Conservation (phyloP, 106 monocot species). For the Dendrobium officinale region DNA sequence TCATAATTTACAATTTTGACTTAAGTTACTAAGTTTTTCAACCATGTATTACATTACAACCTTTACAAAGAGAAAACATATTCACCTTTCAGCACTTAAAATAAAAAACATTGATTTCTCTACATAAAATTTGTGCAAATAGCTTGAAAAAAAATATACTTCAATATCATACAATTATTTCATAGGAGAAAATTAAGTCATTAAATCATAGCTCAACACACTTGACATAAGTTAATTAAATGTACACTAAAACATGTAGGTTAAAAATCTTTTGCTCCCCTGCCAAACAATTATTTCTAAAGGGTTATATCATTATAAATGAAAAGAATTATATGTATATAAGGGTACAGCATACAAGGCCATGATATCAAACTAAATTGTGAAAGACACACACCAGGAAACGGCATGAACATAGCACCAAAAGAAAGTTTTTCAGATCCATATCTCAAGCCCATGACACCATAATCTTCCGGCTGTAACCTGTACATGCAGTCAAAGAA, state of each 20-base stretch:
- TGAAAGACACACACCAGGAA: constrained; percentile 45
- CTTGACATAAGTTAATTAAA: background rate
- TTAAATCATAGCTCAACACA: background rate
- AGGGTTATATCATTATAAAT: background rate
- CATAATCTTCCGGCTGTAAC: constrained; percentile 60
- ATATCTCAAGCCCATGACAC: constrained; percentile 85
- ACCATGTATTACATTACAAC: background rate
- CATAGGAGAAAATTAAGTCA: background rate
- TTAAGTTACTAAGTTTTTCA: background rate
- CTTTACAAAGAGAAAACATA: background rate
- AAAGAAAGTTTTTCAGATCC: constrained; percentile 86
- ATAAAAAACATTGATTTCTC: background rate
- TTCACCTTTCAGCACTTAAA: background rate
- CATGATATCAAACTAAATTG: background rate
- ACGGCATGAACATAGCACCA: constrained; percentile 77
- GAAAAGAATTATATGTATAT: background rate
- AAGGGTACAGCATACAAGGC: background rate
- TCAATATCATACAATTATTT: background rate
- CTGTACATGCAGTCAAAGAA: constrained; percentile 30
- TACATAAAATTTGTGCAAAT: background rate
- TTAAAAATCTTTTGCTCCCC: background rate
- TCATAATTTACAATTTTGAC: background rate
- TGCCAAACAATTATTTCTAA: background rate
- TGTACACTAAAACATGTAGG: background rate
- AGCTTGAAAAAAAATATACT: background rate